phyloP scores from a whole-genome alignment of 169 alveolate species.

The Plasmodium blacklocki region DNA sequence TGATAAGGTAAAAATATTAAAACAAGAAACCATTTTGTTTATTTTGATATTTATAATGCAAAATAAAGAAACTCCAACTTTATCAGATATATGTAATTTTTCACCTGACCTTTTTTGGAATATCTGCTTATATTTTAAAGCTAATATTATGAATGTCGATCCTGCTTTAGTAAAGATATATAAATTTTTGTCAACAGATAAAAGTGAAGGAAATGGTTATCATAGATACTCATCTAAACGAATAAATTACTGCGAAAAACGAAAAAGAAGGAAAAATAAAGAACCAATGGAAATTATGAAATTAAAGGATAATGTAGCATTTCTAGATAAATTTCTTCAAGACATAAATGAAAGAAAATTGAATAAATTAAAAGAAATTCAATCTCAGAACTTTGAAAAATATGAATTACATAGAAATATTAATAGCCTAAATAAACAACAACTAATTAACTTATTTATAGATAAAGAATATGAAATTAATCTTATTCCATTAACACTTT shows the following conservation, averaged over 20 bases:
- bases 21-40: conserved; percentile 24
- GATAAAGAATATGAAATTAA: conserved; percentile 65
- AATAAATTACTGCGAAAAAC: background rate
- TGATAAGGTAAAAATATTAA: conserved; percentile 56
- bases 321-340: conserved; percentile 61
- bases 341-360: conserved; percentile 40
- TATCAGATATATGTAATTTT: conserved; percentile 45
- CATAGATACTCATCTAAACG: background rate
- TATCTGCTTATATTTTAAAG: conserved; percentile 41
- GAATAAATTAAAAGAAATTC: conserved; percentile 26
- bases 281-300: conserved; percentile 58
- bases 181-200: background rate
- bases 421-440: conserved; percentile 33
- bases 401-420: conserved; percentile 45
- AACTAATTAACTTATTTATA: conserved; percentile 40
- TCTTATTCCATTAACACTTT: conserved; percentile 23
- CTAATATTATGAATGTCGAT: conserved; percentile 23
- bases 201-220: background rate
- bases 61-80: conserved; percentile 18
- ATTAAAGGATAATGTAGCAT: conserved; percentile 45
- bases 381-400: conserved; percentile 31
- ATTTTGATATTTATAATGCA: conserved; percentile 35
- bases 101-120: conserved; percentile 67
- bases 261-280: conserved; percentile 3
- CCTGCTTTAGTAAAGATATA: conserved; percentile 20